These are phyloP conservation scores for Puccinia horiana DNA, from an alignment of 1,284 basidiomycete species.

Conservation along the genomic window DNA sequence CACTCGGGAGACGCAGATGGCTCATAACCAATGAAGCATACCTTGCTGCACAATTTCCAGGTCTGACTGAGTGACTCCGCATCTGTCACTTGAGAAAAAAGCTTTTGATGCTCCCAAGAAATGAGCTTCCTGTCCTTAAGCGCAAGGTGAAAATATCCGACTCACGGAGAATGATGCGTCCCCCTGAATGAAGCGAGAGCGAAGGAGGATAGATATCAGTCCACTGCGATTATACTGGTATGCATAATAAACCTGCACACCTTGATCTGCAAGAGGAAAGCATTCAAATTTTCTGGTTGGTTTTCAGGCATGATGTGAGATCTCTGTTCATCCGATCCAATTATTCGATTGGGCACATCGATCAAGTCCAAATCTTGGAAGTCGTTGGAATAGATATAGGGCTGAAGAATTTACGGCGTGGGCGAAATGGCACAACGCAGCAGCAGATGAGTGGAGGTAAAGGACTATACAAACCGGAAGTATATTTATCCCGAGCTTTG, in stretches of 20 bases:
- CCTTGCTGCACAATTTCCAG: slow-evolving; percentile 48
- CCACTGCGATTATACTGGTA: background rate
- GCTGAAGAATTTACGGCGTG: background rate
- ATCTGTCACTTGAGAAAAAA: slow-evolving; percentile 47
- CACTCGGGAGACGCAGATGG: background rate
- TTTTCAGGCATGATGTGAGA: slow-evolving; percentile 18
- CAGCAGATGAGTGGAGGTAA: background rate
- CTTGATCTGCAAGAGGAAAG: slow-evolving; percentile 33
- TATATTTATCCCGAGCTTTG: slow-evolving; percentile 2
- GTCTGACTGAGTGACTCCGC: slow-evolving; percentile 40
- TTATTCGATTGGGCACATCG: slow-evolving; percentile 10
- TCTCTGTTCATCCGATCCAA: slow-evolving; percentile 1
- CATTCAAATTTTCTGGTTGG: slow-evolving; percentile 31
- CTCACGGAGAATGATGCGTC: slow-evolving; percentile 45
- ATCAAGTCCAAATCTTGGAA: background rate
- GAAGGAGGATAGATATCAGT: background rate
- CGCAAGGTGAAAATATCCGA: background rate
- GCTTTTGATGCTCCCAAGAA: slow-evolving; percentile 9
- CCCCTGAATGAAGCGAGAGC: slow-evolving; percentile 11
- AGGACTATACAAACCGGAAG: background rate
- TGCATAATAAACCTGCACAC: slow-evolving; percentile 9
- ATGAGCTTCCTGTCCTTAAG: background rate
- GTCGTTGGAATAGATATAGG: background rate
- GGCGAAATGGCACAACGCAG: background rate
- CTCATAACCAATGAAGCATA: background rate